These are phyloP conservation scores for Scedosporium boydii DNA, from an alignment of 2,329 filamentous ascomycete species.

Conservation along the genomic window DNA sequence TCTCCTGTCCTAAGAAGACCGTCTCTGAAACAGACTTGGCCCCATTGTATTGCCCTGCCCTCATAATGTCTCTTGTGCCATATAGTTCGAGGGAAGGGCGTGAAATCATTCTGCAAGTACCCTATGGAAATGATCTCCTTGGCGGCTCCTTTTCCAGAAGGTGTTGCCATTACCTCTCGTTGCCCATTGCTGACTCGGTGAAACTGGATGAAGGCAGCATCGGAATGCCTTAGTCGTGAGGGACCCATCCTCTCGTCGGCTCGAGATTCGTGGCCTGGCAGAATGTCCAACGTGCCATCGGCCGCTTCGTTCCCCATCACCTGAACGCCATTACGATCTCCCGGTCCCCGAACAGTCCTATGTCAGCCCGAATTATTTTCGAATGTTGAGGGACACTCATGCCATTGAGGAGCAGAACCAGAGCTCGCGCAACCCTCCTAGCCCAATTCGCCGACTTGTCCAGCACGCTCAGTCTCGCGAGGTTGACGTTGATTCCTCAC, in stretches of 20 bases:
- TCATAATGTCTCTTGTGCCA: constrained; percentile 62
- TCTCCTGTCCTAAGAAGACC: background rate
- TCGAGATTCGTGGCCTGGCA: constrained; percentile 68
- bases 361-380: constrained; percentile 89
- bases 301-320: constrained; percentile 44
- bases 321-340: constrained; percentile 41
- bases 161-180: too few relatives aligned
- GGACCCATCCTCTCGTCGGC: constrained; percentile 73
- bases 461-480: constrained; percentile 28
- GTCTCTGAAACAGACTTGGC: background rate
- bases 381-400: constrained; percentile 63
- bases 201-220: constrained; percentile 56
- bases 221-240: constrained; percentile 87
- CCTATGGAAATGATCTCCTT: background rate
- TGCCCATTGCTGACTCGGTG: background rate
- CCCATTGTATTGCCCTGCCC: background rate
- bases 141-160: background rate
- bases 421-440: constrained; percentile 28
- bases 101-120: constrained; percentile 69
- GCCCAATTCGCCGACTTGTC: constrained; percentile 44
- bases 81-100: constrained; percentile 64
- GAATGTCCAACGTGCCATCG: constrained; percentile 91
- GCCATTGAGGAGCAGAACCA: constrained; percentile 33
- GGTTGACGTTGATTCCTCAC: background rate
- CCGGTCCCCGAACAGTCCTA: constrained; percentile 50